Base-by-base conservation (phyloP, 805 yeast species). In the Yamadazyma akitaensis region DNA sequence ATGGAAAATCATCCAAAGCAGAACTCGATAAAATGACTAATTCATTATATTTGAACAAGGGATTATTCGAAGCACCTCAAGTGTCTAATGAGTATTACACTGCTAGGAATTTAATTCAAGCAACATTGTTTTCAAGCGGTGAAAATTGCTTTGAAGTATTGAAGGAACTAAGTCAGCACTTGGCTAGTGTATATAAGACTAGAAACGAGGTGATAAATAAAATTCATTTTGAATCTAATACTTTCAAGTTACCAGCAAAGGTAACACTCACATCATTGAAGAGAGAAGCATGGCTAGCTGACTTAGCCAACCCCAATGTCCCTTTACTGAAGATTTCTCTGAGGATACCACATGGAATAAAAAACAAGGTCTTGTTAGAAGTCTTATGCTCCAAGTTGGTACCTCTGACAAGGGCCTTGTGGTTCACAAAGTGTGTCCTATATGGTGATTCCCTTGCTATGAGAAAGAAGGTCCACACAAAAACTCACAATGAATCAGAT, bases 341-440 rank as follows among this genome's bases (percentile, higher is more conserved):
- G 44, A 87, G 90, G 16, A 78, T 92, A 7, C 98, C 99, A 0
- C 97, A 92, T 61, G 97, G 97, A 0, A 79, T 91, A 18, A 73
- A 91, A 53, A 86, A 88, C 60, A 80, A 81, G 53, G 74, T 77
- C 1, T 69, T 92, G 16, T 61, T 92, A 3, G 97, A 90, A 51
- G 87, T 84, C 50, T 77, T 95, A 52, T 76, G 85, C 49, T 58
- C 68, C 19, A 82, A 84, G 57, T 67, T 69, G 30, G 82, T 92
- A 0, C 97, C 98, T 0, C 68, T 85, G 1, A 61, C 77, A n/a
- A 71, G 97, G 49, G 96, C 97, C 0, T 64, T 92, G 2, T 92
- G 99, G 99, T 77, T 94, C 49, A 85, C 92, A 3, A 81, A 88
- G 52, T 88, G 97, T 63, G 88, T 91, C 2, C 82, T 91, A 19